Percentiles rank a stretch among this genome's conserved stretches.
These are phyloP conservation scores for Penicillium maclennaniae DNA, from an alignment of 495 filamentous ascomycete species.

Conservation along the genomic window DNA sequence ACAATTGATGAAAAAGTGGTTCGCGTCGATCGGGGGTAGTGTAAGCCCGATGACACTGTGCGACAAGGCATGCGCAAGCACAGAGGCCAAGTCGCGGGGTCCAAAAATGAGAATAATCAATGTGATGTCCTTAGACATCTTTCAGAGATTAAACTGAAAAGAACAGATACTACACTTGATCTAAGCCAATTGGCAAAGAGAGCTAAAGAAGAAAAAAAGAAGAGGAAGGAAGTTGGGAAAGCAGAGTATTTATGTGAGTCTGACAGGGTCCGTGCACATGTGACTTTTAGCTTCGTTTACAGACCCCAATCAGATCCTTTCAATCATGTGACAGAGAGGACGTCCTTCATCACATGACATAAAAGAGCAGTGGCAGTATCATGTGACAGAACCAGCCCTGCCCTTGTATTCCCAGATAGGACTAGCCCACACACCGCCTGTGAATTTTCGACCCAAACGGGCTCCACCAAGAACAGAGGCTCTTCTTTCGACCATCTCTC, in stretches of 20 bases:
- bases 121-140: slow-evolving; percentile 63
- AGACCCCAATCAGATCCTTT: slow-evolving; percentile 15
- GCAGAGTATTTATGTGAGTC: slow-evolving; percentile 28
- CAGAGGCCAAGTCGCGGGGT: slow-evolving; percentile 57
- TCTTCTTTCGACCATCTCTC: slow-evolving; percentile 28
- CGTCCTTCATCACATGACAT: slow-evolving; percentile 9
- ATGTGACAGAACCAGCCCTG: slow-evolving; percentile 18
- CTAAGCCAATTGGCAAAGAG: slow-evolving; percentile 63
- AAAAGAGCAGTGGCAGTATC: background rate
- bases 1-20: slow-evolving; percentile 59
- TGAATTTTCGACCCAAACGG: slow-evolving; percentile 18
- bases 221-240: slow-evolving; percentile 27
- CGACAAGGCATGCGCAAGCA: slow-evolving; percentile 71
- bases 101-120: slow-evolving; percentile 86
- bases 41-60: slow-evolving; percentile 87
- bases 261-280: slow-evolving; percentile 12
- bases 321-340: background rate
- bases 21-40: slow-evolving; percentile 85
- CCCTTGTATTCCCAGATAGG: slow-evolving; percentile 21
- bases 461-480: slow-evolving; percentile 30
- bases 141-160: slow-evolving; percentile 93
- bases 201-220: slow-evolving; percentile 52
- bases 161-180: slow-evolving; percentile 99
- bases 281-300: slow-evolving; percentile 19
- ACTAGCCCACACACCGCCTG: slow-evolving; percentile 27